Conservation (phyloP, 140 eudicot genomes). For the Oenanthe javanica region DNA sequence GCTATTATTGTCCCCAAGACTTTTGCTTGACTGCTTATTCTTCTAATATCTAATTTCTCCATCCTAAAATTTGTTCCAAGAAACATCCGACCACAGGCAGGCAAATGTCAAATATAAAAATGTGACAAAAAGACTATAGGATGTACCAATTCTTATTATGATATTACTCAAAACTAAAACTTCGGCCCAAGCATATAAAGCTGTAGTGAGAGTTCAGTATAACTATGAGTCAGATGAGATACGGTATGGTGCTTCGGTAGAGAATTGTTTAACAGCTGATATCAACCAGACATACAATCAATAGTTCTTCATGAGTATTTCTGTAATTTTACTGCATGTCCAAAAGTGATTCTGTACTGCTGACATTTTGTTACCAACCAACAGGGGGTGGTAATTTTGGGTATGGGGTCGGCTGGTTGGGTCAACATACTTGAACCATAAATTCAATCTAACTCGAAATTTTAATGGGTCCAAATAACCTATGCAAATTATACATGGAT, state of each 20-base stretch:
- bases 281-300: background rate
- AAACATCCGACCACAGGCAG: background rate
- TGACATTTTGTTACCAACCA: background rate
- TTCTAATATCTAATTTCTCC: constrained; percentile 43
- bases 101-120: background rate
- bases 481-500: too few relatives aligned
- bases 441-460: too few relatives aligned
- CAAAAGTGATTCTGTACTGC: background rate
- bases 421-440: too few relatives aligned
- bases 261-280: background rate
- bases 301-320: background rate
- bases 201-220: background rate
- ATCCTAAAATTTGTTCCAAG: constrained; percentile 29
- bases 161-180: background rate
- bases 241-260: background rate
- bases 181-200: background rate
- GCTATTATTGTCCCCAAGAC: constrained; percentile 48
- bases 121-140: background rate
- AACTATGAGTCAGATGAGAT: background rate
- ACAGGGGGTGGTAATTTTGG: too few relatives aligned
- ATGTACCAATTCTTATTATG: background rate
- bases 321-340: background rate
- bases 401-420: too few relatives aligned
- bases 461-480: too few relatives aligned
- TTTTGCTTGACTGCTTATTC: constrained; percentile 31